Percentiles rank a stretch among this genome's conserved stretches.
Conservation (phyloP, 345 rosid genomes). For the Pistacia vera region DNA sequence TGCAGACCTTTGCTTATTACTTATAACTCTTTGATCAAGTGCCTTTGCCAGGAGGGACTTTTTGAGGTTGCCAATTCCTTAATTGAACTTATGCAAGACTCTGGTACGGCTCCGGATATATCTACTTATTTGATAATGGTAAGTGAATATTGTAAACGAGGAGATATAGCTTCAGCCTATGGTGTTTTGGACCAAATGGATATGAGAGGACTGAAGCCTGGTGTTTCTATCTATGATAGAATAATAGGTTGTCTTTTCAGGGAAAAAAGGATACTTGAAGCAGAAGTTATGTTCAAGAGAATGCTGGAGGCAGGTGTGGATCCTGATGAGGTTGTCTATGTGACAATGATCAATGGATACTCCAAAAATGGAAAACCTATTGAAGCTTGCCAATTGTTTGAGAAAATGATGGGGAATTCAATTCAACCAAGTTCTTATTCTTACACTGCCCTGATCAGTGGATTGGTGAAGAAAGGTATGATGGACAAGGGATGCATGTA, state of each 20-base stretch:
- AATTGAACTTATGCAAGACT: slow-evolving; percentile 43
- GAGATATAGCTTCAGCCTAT: slow-evolving; percentile 45
- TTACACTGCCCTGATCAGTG: slow-evolving; percentile 63
- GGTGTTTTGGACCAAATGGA: slow-evolving; percentile 49
- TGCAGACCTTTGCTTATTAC: slow-evolving; percentile 52
- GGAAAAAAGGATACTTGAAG: slow-evolving; percentile 48
- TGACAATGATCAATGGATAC: slow-evolving; percentile 75
- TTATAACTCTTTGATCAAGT: slow-evolving; percentile 58
- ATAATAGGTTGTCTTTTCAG: slow-evolving; percentile 54
- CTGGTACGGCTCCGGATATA: slow-evolving; percentile 48
- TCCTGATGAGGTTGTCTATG: slow-evolving; percentile 66
- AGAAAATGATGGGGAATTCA: slow-evolving; percentile 50
- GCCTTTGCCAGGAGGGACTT: slow-evolving; percentile 44
- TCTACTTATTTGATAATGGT: slow-evolving; percentile 58
- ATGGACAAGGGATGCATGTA: slow-evolving; percentile 55
- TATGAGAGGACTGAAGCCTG: slow-evolving; percentile 56
- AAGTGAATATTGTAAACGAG: slow-evolving; percentile 49
- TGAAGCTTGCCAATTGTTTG: slow-evolving; percentile 58
- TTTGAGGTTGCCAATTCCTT: slow-evolving; percentile 41
- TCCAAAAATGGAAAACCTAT: slow-evolving; percentile 40
- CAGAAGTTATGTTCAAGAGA: slow-evolving; percentile 54
- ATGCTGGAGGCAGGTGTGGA: slow-evolving; percentile 65
- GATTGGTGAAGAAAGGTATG: slow-evolving; percentile 60
- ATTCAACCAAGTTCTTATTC: slow-evolving; percentile 51
- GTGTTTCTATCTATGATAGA: slow-evolving; percentile 59